phyloP scores from a whole-genome alignment of 257 asterid genomes.

The Nemophila menziesii region DNA sequence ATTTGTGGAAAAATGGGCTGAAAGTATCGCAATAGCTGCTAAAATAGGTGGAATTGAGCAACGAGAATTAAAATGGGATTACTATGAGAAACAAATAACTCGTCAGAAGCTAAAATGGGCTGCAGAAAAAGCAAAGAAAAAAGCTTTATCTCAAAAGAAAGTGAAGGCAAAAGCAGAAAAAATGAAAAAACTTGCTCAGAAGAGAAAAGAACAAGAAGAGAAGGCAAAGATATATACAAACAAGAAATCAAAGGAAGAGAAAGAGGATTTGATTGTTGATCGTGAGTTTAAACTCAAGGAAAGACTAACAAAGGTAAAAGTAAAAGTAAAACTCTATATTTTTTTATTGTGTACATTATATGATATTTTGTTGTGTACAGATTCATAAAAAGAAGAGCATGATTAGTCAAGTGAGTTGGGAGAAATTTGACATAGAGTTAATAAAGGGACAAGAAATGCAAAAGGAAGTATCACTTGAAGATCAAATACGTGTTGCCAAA shows the following conservation, averaged over 20 bases:
- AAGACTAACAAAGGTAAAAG: constrained; percentile 59
- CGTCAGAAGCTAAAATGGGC: constrained; percentile 26
- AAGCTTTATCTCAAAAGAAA: constrained; percentile 36
- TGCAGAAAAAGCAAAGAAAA: constrained; percentile 44
- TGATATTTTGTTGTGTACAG: constrained; percentile 24
- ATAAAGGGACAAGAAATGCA: constrained; percentile 24
- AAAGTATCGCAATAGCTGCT: constrained; percentile 70
- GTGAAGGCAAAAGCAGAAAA: constrained; percentile 44
- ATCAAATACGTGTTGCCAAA: constrained; percentile 74
- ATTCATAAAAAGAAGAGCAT: constrained; percentile 50
- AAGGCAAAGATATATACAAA: constrained; percentile 30
- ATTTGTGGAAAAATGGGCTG: constrained; percentile 53
- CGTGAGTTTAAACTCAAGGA: constrained; percentile 64
- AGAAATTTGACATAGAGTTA: constrained; percentile 38
- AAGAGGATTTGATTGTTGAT: constrained; percentile 39
- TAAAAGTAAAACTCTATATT: neutral
- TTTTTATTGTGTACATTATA: no score
- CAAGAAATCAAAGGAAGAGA: constrained; percentile 53
- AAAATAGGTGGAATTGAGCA: constrained; percentile 56
- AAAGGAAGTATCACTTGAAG: constrained; percentile 49
- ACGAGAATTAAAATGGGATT: constrained; percentile 78
- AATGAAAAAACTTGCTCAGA: constrained; percentile 34
- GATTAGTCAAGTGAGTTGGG: constrained; percentile 47
- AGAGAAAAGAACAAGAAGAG: constrained; percentile 43
- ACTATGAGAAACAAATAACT: constrained; percentile 53